phyloP scores from a whole-genome alignment of 2,329 filamentous ascomycete genomes.

The Coccinonectria pachysandricola region DNA sequence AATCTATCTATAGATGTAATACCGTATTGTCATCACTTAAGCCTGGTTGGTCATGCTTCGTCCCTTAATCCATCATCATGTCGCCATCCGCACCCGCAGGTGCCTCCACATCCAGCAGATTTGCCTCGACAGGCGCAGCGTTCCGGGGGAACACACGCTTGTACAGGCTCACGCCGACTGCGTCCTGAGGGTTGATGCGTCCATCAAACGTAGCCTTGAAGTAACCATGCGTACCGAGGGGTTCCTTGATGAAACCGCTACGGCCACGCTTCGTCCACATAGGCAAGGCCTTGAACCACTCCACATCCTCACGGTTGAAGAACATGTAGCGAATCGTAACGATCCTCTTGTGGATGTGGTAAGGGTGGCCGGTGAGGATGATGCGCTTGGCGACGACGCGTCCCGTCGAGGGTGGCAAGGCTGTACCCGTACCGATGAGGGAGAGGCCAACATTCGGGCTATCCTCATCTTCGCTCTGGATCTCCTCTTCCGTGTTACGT shows the following conservation, averaged over 20 bases:
- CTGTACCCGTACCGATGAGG: conserved; percentile 79
- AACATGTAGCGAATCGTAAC: conserved; percentile 99
- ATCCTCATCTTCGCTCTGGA: conserved; percentile 33
- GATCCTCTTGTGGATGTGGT: conserved; percentile 96
- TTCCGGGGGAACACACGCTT: conserved; percentile 75
- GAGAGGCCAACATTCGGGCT: conserved; percentile 44
- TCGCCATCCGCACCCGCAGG: conserved; percentile 17
- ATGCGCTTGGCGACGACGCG: conserved; percentile 89
- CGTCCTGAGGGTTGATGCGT: conserved; percentile 90
- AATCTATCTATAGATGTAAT: conserved; percentile 20
- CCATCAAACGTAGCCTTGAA: conserved; percentile 98
- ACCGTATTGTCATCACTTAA: conserved; percentile 18
- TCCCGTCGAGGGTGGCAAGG: conserved; percentile 62
- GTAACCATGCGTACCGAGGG: conserved; percentile 94
- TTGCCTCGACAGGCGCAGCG: conserved; percentile 39
- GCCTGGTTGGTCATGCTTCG: too few species aligned
- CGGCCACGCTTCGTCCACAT: conserved; percentile 87
- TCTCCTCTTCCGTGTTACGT: conserved; percentile 35
- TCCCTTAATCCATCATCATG: conserved; percentile 24
- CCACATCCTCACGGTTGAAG: conserved; percentile 90
- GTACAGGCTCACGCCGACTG: conserved; percentile 81
- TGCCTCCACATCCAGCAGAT: conserved; percentile 28
- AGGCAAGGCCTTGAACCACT: conserved; percentile 95
- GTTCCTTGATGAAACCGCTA: conserved; percentile 87
- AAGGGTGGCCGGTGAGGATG: conserved; percentile 89